Evolutionary conservation across 2,329 filamentous ascomycete genomes (phyloP).

Genomic region (Fusarium camptoceras): DNA sequence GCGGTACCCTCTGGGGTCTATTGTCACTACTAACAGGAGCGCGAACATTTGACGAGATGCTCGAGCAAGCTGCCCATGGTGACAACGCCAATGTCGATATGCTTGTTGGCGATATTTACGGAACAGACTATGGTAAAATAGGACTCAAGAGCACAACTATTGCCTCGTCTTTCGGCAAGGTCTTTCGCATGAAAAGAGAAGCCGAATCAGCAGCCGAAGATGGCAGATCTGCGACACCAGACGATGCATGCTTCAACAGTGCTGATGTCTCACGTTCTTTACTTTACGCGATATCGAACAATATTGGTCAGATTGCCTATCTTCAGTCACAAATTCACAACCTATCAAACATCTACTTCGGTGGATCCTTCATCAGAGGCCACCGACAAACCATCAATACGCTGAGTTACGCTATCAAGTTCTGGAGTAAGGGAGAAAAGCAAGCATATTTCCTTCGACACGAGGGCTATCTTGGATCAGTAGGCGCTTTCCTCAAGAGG

Average conservation of each 20-base stretch:
- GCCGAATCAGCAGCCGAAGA: constrained; percentile 85
- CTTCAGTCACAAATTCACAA: constrained; percentile 96
- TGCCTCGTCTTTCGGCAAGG: constrained; percentile 95
- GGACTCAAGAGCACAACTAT: constrained; percentile 96
- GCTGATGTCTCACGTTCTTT: constrained; percentile 92
- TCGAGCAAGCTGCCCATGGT: constrained; percentile 87
- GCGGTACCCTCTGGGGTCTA: constrained; percentile 97
- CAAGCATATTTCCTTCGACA: constrained; percentile 96
- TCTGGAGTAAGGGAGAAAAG: constrained; percentile 94
- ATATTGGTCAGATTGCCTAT: constrained; percentile 97
- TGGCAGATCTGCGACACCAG: constrained; percentile 66
- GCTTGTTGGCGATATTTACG: constrained; percentile 98
- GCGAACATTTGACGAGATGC: constrained; percentile 96
- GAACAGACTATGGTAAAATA: constrained; percentile 94
- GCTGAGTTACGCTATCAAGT: constrained; percentile 94
- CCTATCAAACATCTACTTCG: constrained; percentile 94
- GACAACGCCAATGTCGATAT: constrained; percentile 96
- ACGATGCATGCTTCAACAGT: constrained; percentile 68
- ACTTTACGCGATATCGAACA: constrained; percentile 96
- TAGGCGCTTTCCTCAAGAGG: constrained; percentile 92
- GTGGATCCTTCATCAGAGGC: constrained; percentile 94
- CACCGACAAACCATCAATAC: constrained; percentile 99
- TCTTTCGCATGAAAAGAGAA: constrained; percentile 90
- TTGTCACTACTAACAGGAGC: constrained; percentile 93
- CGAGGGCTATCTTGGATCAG: constrained; percentile 93